Conservation (phyloP, 805 yeast species). For the Lipomyces oligophaga region DNA sequence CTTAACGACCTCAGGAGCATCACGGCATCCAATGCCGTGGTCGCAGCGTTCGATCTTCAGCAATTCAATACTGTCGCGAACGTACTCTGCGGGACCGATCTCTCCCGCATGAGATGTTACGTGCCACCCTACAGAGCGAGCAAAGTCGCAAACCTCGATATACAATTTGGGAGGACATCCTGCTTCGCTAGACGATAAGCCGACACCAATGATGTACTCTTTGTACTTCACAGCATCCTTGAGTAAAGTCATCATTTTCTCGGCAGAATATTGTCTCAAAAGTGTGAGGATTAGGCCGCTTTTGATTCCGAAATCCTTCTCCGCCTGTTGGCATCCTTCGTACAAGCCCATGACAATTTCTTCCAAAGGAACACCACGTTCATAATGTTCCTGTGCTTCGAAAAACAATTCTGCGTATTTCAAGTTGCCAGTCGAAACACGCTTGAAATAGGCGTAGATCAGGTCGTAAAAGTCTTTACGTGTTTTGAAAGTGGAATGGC, state of each 20-base stretch:
- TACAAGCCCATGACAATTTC: slow-evolving; percentile 41
- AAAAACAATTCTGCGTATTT: slow-evolving; percentile 28
- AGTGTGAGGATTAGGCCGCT: slow-evolving; percentile 77
- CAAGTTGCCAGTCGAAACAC: slow-evolving; percentile 27
- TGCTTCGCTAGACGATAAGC: slow-evolving; percentile 75
- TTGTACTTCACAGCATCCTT: slow-evolving; percentile 43
- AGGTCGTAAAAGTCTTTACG: slow-evolving; percentile 73
- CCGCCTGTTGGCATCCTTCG: slow-evolving; percentile 64
- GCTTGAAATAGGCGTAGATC: slow-evolving; percentile 65
- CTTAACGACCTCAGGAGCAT: slow-evolving; percentile 52
- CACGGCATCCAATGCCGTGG: slow-evolving; percentile 68
- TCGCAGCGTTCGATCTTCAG: slow-evolving; percentile 68
- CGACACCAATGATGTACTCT: slow-evolving; percentile 64
- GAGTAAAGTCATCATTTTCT: slow-evolving; percentile 56
- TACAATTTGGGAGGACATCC: slow-evolving; percentile 75
- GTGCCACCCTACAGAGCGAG: slow-evolving; percentile 51
- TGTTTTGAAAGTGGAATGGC: slow-evolving; percentile 66
- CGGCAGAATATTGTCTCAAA: slow-evolving; percentile 67
- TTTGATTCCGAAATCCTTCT: slow-evolving; percentile 55
- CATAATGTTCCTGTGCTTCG: slow-evolving; percentile 29
- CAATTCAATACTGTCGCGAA: slow-evolving; percentile 53
- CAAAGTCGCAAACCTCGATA: slow-evolving; percentile 54
- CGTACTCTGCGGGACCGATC: slow-evolving; percentile 76
- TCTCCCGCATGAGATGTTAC: slow-evolving; percentile 89
- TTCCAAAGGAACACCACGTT: slow-evolving; percentile 28